These are phyloP conservation scores for Lecanicillium sp. DNA, from an alignment of 2,329 filamentous ascomycete genomes.

Conservation along the genomic window DNA sequence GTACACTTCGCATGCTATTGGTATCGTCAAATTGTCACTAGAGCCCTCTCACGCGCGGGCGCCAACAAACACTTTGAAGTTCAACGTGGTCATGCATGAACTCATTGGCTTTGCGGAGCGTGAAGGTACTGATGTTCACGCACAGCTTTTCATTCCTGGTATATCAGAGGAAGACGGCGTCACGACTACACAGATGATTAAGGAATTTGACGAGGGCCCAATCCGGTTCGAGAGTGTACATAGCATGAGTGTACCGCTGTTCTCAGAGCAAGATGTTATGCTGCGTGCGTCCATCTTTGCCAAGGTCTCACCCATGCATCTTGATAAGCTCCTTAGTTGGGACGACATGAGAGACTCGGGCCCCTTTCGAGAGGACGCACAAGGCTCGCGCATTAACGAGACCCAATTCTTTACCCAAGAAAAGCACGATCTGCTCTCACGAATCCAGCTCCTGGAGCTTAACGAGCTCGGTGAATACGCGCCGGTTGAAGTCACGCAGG, in stretches of 20 bases:
- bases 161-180: constrained; percentile 84
- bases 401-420: constrained; percentile 91
- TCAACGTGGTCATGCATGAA: constrained; percentile 98
- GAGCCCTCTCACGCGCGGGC: constrained; percentile 92
- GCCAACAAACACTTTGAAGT: constrained; percentile 87
- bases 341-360: constrained; percentile 90
- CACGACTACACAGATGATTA: constrained; percentile 92
- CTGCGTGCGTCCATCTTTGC: constrained; percentile 88
- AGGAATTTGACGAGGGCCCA: constrained; percentile 84
- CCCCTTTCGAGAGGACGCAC: constrained; percentile 46
- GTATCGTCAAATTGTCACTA: constrained; percentile 81
- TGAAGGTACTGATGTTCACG: constrained; percentile 92
- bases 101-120: constrained; percentile 90
- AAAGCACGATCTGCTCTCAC: constrained; percentile 83
- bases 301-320: constrained; percentile 82
- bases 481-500: constrained; percentile 88
- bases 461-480: constrained; percentile 86
- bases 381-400: constrained; percentile 70
- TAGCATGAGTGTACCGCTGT: constrained; percentile 88
- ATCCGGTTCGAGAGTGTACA: constrained; percentile 96
- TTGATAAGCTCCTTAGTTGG: constrained; percentile 97
- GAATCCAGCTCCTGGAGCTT: constrained; percentile 84
- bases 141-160: constrained; percentile 90
- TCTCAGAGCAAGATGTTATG: constrained; percentile 59
- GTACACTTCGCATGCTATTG: constrained; percentile 84